Percentiles rank a stretch among this genome's conserved stretches.
phyloP scores from a whole-genome alignment of 257 asterid genomes.

The Plantago ovata region DNA sequence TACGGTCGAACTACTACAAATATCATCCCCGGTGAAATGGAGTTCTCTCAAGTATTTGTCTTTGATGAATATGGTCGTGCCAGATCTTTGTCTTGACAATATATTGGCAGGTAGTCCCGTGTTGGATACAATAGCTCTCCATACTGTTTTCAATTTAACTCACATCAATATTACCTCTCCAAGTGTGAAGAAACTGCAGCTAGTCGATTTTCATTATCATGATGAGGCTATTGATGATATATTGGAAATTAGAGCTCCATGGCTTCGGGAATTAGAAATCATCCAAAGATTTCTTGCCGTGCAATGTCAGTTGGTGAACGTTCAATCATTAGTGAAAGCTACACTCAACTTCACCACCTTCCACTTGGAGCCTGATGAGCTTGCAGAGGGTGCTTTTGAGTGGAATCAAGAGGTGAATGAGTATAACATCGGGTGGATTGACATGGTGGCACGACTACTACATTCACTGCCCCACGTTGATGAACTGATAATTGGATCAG shows the following conservation, averaged over 20 bases:
- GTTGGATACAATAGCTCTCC: not conserved
- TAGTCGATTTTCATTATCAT: not conserved
- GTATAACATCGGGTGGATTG: not conserved
- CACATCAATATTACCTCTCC: not conserved
- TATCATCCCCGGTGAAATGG: not conserved
- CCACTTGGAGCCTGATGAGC: not conserved
- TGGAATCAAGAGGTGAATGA: not conserved
- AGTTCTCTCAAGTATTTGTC: not conserved
- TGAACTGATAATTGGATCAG: too few relatives aligned
- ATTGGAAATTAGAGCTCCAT: not conserved
- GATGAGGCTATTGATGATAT: not conserved
- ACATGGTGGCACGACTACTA: not conserved
- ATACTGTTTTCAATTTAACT: not conserved
- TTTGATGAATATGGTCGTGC: fast-evolving
- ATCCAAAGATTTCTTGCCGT: not conserved
- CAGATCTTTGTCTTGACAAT: not conserved
- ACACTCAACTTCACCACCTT: not conserved
- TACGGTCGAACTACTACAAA: not conserved
- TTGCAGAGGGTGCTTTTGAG: not conserved
- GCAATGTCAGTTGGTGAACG: not conserved
- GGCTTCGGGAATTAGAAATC: not conserved
- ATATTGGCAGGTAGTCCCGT: not conserved
- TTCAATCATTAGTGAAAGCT: not conserved
- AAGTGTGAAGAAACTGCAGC: not conserved
- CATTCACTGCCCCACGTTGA: not conserved